These are phyloP conservation scores for Brassica hybrid DNA, from an alignment of 441 rosid genomes.

Conservation along the genomic window DNA sequence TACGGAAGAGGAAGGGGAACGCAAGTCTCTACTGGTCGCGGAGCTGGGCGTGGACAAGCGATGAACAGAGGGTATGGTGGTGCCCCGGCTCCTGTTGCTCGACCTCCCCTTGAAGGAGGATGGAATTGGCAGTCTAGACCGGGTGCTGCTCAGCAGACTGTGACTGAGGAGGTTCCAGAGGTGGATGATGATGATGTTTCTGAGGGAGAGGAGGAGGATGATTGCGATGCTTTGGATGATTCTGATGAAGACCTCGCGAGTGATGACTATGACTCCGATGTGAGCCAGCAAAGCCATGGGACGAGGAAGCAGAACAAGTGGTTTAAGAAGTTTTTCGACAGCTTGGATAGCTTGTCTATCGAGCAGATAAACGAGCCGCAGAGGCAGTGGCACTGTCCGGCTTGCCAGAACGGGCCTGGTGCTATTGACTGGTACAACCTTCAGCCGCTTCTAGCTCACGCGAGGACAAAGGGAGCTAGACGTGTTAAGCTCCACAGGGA, in stretches of 20 bases:
- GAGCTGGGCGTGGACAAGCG: slow-evolving; percentile 52
- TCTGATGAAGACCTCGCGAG: slow-evolving; percentile 68
- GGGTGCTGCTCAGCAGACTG: slow-evolving; percentile 47
- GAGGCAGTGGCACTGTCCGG: slow-evolving; percentile 82
- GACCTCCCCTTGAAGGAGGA: slow-evolving; percentile 77
- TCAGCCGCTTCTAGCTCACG: slow-evolving; percentile 70
- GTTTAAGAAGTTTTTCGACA: slow-evolving; percentile 58
- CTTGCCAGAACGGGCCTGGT: slow-evolving; percentile 75
- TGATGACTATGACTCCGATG: slow-evolving; percentile 77
- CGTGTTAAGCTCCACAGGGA: slow-evolving; percentile 70
- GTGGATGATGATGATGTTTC: slow-evolving; percentile 34
- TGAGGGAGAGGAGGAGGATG: slow-evolving; percentile 46
- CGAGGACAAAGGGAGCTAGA: slow-evolving; percentile 67
- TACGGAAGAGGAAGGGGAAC: slow-evolving; percentile 55
- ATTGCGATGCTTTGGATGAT: slow-evolving; percentile 51
- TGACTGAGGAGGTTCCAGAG: slow-evolving; percentile 38
- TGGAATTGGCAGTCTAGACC: slow-evolving; percentile 84
- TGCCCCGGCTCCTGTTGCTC: slow-evolving; percentile 48
- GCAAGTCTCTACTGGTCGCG: slow-evolving; percentile 57
- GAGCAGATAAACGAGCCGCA: slow-evolving; percentile 63
- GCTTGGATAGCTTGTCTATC: slow-evolving; percentile 48
- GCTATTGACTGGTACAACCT: slow-evolving; percentile 72
- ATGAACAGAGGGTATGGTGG: slow-evolving; percentile 46
- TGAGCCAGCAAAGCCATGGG: slow-evolving; percentile 61
- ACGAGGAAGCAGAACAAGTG: slow-evolving; percentile 54